Evolutionary conservation across 768 basidiomycete genomes (phyloP).

Genomic region (Gymnopilus dilepis): DNA sequence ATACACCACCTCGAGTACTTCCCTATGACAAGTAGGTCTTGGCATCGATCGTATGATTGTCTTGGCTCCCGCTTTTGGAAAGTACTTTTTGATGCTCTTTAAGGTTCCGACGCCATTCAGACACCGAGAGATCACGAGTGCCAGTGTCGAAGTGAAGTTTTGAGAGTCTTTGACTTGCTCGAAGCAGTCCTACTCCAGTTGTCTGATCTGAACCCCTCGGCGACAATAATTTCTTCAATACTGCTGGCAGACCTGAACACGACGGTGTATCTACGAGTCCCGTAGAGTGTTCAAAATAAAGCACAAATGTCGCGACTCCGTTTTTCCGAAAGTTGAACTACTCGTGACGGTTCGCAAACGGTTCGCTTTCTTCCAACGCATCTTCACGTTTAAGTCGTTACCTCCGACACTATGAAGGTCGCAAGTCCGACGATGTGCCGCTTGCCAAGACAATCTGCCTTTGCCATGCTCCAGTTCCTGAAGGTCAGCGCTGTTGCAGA

Average conservation of each 20-base stretch:
- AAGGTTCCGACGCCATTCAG: not conserved
- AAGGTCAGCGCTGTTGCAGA: slow-evolving; percentile 25
- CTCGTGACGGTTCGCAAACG: slow-evolving; percentile 7
- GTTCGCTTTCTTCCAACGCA: slow-evolving; percentile 4
- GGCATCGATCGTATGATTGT: not conserved
- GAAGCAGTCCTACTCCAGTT: not conserved
- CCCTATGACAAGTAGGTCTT: not conserved
- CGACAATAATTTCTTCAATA: not conserved
- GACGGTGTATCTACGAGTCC: no score
- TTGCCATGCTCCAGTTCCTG: slow-evolving; percentile 1
- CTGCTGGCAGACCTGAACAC: not conserved
- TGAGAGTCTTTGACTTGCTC: not conserved
- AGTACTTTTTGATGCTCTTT: not conserved
- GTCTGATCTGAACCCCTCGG: not conserved
- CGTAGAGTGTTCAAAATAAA: no score
- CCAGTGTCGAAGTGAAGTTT: not conserved
- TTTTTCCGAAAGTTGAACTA: slow-evolving; percentile 18
- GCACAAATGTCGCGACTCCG: slow-evolving; percentile 1
- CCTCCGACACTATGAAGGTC: not conserved
- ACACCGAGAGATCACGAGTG: not conserved
- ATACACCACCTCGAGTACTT: not conserved
- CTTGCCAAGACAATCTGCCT: slow-evolving; percentile 1
- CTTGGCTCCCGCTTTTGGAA: not conserved
- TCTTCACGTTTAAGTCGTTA: not conserved
- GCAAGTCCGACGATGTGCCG: slow-evolving; percentile 29